Evolutionary conservation across 1,284 basidiomycete species (phyloP).

Genomic region (Naganishia sp.): DNA sequence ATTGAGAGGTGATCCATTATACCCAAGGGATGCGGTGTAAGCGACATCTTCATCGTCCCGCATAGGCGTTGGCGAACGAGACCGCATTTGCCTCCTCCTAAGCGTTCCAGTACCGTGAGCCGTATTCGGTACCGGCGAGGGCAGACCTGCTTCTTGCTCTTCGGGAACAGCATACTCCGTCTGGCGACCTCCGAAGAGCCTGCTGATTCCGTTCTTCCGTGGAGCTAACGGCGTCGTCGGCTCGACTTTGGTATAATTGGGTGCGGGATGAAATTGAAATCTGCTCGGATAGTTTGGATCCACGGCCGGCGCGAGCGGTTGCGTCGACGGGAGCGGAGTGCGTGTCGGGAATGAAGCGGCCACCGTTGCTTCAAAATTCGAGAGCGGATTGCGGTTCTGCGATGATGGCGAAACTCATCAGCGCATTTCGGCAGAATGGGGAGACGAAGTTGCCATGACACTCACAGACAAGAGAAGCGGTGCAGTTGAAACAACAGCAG

Average conservation of each 20-base stretch:
- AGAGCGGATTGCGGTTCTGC: slow-evolving; percentile 18
- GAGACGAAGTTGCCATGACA: background rate
- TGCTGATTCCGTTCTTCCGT: slow-evolving; percentile 8
- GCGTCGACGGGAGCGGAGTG: background rate
- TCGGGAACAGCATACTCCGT: slow-evolving; percentile 12
- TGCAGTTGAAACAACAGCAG: slow-evolving; percentile 9
- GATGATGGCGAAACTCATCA: background rate
- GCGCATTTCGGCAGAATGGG: background rate
- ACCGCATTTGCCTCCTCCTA: slow-evolving; percentile 22
- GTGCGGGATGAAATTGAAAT: slow-evolving; percentile 30
- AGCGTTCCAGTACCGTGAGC: slow-evolving; percentile 21
- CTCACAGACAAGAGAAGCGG: slow-evolving; percentile 18
- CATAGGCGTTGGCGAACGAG: slow-evolving; percentile 29
- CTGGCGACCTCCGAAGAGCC: slow-evolving; percentile 12
- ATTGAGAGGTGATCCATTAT: slow-evolving; percentile 15
- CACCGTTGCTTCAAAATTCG: slow-evolving; percentile 33
- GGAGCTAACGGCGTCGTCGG: slow-evolving; percentile 20
- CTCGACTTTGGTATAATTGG: slow-evolving; percentile 24
- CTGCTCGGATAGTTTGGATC: slow-evolving; percentile 33
- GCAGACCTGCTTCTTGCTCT: slow-evolving; percentile 23
- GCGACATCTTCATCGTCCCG: slow-evolving; percentile 28
- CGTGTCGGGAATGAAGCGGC: slow-evolving; percentile 23
- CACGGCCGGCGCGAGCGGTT: background rate
- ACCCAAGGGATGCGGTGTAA: background rate
- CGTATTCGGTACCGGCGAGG: slow-evolving; percentile 28